Evolutionary conservation across 2,329 filamentous ascomycete species (phyloP).

Genomic region (Tolypocladium nubicola): DNA sequence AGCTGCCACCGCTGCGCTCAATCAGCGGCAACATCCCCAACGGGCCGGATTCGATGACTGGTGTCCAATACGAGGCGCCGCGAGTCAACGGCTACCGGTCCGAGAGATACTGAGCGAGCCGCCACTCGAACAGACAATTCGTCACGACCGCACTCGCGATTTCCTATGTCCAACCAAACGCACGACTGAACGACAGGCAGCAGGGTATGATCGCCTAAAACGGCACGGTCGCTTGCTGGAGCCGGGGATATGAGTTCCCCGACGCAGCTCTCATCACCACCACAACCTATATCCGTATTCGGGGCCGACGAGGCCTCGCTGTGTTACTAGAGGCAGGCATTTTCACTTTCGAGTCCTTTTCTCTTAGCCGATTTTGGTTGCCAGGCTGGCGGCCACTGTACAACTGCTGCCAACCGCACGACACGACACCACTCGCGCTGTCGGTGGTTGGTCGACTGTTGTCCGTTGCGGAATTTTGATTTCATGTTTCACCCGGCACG

Average conservation of each 20-base stretch:
- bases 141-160: neutral
- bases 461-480: neutral
- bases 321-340: slow-evolving; percentile 8
- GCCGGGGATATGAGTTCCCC: too few species aligned
- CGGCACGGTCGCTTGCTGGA: neutral
- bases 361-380: neutral
- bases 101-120: slow-evolving; percentile 22
- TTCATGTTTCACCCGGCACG: neutral
- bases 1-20: slow-evolving; percentile 47
- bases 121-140: neutral
- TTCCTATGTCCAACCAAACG: slow-evolving; percentile 1
- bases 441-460: neutral
- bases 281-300: neutral
- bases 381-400: slow-evolving; percentile 4
- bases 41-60: slow-evolving; percentile 52
- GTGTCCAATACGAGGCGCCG: slow-evolving; percentile 50
- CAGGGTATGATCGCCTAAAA: neutral
- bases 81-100: slow-evolving; percentile 35
- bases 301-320: slow-evolving; percentile 4
- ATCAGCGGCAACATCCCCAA: slow-evolving; percentile 32
- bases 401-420: slow-evolving; percentile 3
- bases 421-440: neutral
- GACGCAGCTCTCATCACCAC: neutral
- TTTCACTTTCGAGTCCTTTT: neutral
- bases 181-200: slow-evolving; percentile 9